Evolutionary conservation across 352 stramenopile genomes (phyloP), one percentile per base, ranked within the genome.

Genomic region (Pythium pyrilobum): DNA sequence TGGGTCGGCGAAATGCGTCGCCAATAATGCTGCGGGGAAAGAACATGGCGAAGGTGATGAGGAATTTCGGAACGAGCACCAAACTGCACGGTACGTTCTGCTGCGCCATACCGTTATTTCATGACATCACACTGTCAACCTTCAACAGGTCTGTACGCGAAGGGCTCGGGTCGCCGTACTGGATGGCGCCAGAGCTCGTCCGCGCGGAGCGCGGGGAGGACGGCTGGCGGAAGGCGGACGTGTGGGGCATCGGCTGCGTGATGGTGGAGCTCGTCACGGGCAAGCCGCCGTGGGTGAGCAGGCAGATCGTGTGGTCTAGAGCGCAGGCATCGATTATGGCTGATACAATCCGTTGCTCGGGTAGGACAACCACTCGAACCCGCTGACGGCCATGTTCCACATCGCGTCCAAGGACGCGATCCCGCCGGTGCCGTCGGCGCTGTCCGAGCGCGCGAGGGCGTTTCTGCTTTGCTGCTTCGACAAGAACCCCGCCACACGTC

Each of bases 181-280:
- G 89, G 89, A 97, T 98, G 92, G 90, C 94, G 7, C 94, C 95
- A 0, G 95, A 98, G 74, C 77, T 98, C n/a, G 87, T 97, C 20
- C 87, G 84, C 15, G 83, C 87, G 16, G 73, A 90, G 44, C 72
- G 85, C 54, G 71, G 84, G 4, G 56, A 46, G 0, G 70, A 92
- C 34, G 71, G 66, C 18, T 97, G 88, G 88, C 78, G 71, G n/a
- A 95, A 95, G 49, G 77, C 89, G 0, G 91, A 97, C 64, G 73
- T 97, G 20, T 97, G 91, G 91, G 87, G 76, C 4, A 62, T 97
- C 28, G 91, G 90, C 21, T 96, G 88, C 52, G 87, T 92, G 11
- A 62, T 93, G 44, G 70, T 97, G 15, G 88, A 97, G 61, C 95
- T 97, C 74, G 63, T 78, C 8, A 97, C 87, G 3, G 90, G 69